These are phyloP conservation scores for Gaillardinia entomophila DNA, from an alignment of 805 yeast species.

Conservation along the genomic window DNA sequence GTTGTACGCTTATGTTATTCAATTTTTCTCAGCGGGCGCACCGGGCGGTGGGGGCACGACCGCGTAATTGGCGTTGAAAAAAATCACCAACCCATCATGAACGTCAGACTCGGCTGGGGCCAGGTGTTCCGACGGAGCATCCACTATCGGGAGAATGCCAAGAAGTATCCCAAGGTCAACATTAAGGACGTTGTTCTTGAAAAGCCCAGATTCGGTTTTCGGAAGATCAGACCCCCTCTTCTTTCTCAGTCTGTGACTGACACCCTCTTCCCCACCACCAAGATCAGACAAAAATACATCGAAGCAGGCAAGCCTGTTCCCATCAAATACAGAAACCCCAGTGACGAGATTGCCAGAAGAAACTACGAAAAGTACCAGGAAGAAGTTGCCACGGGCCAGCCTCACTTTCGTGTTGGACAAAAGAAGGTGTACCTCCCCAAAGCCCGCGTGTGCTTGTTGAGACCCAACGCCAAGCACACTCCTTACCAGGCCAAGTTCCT, in stretches of 20 bases:
- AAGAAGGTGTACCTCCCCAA: slow-evolving; percentile 76
- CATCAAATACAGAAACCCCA: slow-evolving; percentile 27
- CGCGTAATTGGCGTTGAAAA: slow-evolving; percentile 3
- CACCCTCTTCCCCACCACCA: slow-evolving; percentile 34
- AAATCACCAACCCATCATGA: background rate
- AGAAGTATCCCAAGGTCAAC: slow-evolving; percentile 35
- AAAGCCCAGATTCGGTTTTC: slow-evolving; percentile 33
- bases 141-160: slow-evolving; percentile 25
- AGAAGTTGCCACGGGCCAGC: slow-evolving; percentile 54
- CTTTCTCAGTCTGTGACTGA: slow-evolving; percentile 34
- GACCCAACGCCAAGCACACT: slow-evolving; percentile 94
- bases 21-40: background rate
- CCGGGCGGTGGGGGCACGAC: slow-evolving; percentile 4
- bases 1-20: background rate
- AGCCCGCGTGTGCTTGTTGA: slow-evolving; percentile 70
- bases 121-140: slow-evolving; percentile 10
- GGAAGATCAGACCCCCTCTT: slow-evolving; percentile 32
- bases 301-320: slow-evolving; percentile 39
- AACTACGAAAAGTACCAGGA: slow-evolving; percentile 37
- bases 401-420: slow-evolving; percentile 82
- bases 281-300: slow-evolving; percentile 26
- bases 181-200: slow-evolving; percentile 32
- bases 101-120: background rate
- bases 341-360: slow-evolving; percentile 33
- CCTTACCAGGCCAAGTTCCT: slow-evolving; percentile 96